Percentiles rank a stretch among this genome's conserved stretches.
phyloP scores from a whole-genome alignment of 2,329 filamentous ascomycete genomes.

The Davidsoniella australis region DNA sequence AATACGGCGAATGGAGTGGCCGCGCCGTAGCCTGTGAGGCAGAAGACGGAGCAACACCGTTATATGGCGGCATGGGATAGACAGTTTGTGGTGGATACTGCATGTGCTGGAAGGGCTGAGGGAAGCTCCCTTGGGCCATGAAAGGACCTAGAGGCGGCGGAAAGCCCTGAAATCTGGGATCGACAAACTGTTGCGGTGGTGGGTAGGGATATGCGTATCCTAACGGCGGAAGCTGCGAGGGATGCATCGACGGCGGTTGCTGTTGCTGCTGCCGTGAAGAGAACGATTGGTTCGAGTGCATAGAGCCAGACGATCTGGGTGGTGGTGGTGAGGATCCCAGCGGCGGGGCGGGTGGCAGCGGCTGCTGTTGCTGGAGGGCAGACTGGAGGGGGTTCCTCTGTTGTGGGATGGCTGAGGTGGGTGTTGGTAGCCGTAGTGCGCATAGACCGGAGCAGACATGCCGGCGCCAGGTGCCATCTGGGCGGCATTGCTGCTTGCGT shows the following conservation, averaged over 20 bases:
- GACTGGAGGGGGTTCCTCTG: slow-evolving; percentile 1
- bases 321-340: slow-evolving; percentile 10
- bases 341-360: slow-evolving; percentile 9
- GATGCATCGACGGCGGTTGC: not conserved
- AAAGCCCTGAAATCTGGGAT: slow-evolving; percentile 12
- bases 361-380: slow-evolving; percentile 10
- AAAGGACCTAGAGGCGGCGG: not conserved
- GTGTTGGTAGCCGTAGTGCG: slow-evolving; percentile 4
- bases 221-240: slow-evolving; percentile 9
- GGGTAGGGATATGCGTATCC: slow-evolving; percentile 13
- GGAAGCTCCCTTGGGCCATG: slow-evolving; percentile 6
- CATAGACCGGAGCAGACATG: not conserved
- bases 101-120: slow-evolving; percentile 8
- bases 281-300: slow-evolving; percentile 5
- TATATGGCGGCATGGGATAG: not conserved
- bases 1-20: slow-evolving; percentile 8
- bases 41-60: not conserved
- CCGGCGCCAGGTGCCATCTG: not conserved
- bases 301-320: slow-evolving; percentile 1
- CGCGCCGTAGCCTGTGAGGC: slow-evolving; percentile 8
- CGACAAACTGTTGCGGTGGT: slow-evolving; percentile 7
- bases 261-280: slow-evolving; percentile 13
- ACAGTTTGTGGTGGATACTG: slow-evolving; percentile 2
- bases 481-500: not conserved
- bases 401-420: not conserved